Evolutionary conservation across 495 filamentous ascomycete genomes (phyloP), one percentile per base, ranked within the genome.

Genomic region (Daldinia loculata): DNA sequence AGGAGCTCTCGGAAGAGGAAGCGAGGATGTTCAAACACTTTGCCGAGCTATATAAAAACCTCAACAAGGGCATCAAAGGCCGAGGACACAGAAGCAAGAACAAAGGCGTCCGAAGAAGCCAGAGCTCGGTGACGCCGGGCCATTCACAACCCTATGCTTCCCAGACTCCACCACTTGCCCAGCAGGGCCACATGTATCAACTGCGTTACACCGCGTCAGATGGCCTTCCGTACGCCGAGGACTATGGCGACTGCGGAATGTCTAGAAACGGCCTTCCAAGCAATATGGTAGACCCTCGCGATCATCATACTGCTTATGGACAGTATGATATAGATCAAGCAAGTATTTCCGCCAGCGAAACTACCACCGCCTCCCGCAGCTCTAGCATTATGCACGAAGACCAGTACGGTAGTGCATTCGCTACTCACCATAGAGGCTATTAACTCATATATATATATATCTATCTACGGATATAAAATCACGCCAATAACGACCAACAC

Each of bases 1-100:
- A 90, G 34, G 80, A 84, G 6, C 88, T 95, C 61, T 84, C 86
- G 4, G 78, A 84, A 2, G 83, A 88, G 39, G 95, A 98, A 70
- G 89, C 87, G 66, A 92, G 93, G 63, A 80, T 98, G 34, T 94
- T 91, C 85, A 87, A 92, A 74, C 97, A 97, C 77, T 96, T 98
- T 69, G 87, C 90, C 3, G 85, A 89, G 1, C 83, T 95, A 36
- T 98, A 97, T 85, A 97, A 96, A 82, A 96, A 98, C 77, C 91
- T 92, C 72, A 94, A 94, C 78, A 97, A 96, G 74, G 95, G 93
- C 3, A 97, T 95, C 80, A 97, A 94, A 79, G 95, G 95, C 6
- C 90, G 95, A 12, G 95, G 95, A 19, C 94, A 94, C 78, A 90
- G 95, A 77, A 86, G 93, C 51, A 88, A 36, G 34, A 12, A 14